These are phyloP conservation scores for Spongiforma sp. DNA, from an alignment of 1,284 basidiomycete species.

Conservation along the genomic window DNA sequence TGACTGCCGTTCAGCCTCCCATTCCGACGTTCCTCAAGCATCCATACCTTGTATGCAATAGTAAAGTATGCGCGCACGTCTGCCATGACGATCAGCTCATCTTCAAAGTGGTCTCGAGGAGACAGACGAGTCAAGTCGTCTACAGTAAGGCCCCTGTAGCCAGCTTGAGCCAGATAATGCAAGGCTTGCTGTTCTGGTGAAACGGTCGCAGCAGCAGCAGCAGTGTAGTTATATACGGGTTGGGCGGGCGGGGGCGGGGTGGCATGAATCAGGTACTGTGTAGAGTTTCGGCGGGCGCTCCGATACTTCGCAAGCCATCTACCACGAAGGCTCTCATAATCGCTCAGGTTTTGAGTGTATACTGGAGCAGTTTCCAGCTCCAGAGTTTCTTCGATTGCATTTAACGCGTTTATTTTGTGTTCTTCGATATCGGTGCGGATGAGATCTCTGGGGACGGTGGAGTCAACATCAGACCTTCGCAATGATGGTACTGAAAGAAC, in stretches of 20 bases:
- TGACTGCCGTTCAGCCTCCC: not conserved
- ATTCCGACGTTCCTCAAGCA: not conserved
- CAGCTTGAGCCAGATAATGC: slow-evolving; percentile 21
- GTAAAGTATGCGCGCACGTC: slow-evolving; percentile 58
- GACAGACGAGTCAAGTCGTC: slow-evolving; percentile 27
- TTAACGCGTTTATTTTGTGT: slow-evolving; percentile 14
- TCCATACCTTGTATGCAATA: slow-evolving; percentile 49
- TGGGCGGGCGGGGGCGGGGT: no score
- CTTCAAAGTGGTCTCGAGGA: slow-evolving; percentile 31
- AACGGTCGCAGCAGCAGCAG: not conserved
- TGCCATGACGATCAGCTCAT: slow-evolving; percentile 55
- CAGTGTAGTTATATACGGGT: not conserved
- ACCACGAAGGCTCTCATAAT: slow-evolving; percentile 28
- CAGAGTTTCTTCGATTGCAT: slow-evolving; percentile 28
- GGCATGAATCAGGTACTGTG: not conserved
- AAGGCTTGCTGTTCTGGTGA: slow-evolving; percentile 21
- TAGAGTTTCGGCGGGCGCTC: slow-evolving; percentile 10
- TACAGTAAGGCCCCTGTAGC: slow-evolving; percentile 24
- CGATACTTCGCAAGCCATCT: slow-evolving; percentile 27
- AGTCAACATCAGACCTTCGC: not conserved
- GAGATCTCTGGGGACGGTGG: slow-evolving; percentile 19
- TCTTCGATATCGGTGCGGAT: slow-evolving; percentile 29
- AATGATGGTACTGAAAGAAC: slow-evolving; percentile 1
- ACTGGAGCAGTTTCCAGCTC: slow-evolving; percentile 32
- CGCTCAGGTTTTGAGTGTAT: slow-evolving; percentile 40